Percentiles rank a stretch among this genome's conserved stretches.
Conservation (phyloP, 23 red algal species). For the Pyropia yezoensis region DNA sequence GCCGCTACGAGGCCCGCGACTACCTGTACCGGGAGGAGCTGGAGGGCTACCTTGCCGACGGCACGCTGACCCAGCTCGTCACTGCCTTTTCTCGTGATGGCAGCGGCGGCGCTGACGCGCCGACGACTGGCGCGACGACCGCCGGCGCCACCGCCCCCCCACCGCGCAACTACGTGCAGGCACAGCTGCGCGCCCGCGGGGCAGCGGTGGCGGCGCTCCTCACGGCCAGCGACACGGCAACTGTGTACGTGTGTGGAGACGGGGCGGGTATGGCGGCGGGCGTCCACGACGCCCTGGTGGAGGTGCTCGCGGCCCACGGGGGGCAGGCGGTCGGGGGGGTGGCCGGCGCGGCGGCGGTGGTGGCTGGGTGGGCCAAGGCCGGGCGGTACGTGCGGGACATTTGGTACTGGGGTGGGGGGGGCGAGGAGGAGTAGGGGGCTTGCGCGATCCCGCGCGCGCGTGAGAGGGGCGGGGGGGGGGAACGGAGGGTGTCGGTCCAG, state of each 20-base stretch:
- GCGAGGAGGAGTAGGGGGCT: too few relatives aligned
- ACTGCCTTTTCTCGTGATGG: slow-evolving; percentile 45
- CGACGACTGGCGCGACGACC: slow-evolving; percentile 45
- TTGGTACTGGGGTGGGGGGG: slow-evolving; percentile 9
- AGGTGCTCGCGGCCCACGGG: slow-evolving; percentile 3
- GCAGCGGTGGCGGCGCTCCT: too few relatives aligned
- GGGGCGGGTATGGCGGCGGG: slow-evolving; percentile 32
- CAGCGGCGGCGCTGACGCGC: not conserved
- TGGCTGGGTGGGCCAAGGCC: not conserved
- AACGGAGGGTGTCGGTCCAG: too few relatives aligned
- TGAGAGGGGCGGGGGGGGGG: too few relatives aligned
- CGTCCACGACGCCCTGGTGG: slow-evolving; percentile 26
- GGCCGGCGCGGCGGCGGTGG: too few relatives aligned
- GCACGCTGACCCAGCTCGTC: slow-evolving; percentile 11
- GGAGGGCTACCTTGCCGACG: not conserved
- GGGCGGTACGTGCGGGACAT: slow-evolving; percentile 12
- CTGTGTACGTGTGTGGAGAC: slow-evolving; percentile 54
- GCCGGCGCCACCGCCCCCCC: too few relatives aligned
- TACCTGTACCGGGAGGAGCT: slow-evolving; percentile 42
- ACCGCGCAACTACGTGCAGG: too few relatives aligned
- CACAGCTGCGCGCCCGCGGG: too few relatives aligned
- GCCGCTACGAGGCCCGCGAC: slow-evolving; percentile 28
- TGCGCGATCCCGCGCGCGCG: too few relatives aligned
- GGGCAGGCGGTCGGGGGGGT: too few relatives aligned
- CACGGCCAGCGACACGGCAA: not conserved